Base-by-base conservation (phyloP, 345 rosid genomes). In the Passiflora organensis region DNA sequence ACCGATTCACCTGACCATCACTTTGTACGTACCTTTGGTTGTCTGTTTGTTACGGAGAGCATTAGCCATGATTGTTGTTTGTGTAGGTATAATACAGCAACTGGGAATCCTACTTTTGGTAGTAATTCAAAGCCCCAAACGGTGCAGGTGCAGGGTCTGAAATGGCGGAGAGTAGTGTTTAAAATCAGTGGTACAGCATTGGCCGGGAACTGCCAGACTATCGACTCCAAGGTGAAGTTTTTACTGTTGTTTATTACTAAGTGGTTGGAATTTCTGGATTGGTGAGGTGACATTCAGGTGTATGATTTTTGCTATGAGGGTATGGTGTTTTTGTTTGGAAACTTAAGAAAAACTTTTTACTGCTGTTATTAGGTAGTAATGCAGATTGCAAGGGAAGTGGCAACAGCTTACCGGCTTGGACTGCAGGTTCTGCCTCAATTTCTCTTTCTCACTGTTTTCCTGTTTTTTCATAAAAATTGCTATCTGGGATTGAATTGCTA, bases 141-240 rank as follows among this genome's bases (percentile, higher is more conserved):
- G 24, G 47, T 61, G 63, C 65, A 80, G 24, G 47, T 61, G 63
- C 65, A 80, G 53, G 75, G 56, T 51, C 85, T 85, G 48, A 87
- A 76, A 77, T 90, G 97, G 97, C 77, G 81, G 51, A 85, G 96
- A 76, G 96, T 90, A 32, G 80, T 90, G 42, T 76, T 90, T 61
- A 90, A 87, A 70, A 85, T 90, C 62, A 90, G 96, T 54, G 97
- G 94, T 20, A 81, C 85, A 54, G 87, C 96, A 25, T 80, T 90
- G 73, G 82, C 87, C 51, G 85, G 87, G 51, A 73, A 75, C 53
- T 82, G 84, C 68, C 87, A 82, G 56, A 80, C 80, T 59, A 78
- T 90, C 55, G 96, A 90, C 56, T 91, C 96, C 4, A 81, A 87
- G 97, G 96, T 90, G 58, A 13, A 39, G 54, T 37, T 5, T 38